Base-by-base conservation (phyloP, 1,139 yeast species). In the Suhomyces maxii region DNA sequence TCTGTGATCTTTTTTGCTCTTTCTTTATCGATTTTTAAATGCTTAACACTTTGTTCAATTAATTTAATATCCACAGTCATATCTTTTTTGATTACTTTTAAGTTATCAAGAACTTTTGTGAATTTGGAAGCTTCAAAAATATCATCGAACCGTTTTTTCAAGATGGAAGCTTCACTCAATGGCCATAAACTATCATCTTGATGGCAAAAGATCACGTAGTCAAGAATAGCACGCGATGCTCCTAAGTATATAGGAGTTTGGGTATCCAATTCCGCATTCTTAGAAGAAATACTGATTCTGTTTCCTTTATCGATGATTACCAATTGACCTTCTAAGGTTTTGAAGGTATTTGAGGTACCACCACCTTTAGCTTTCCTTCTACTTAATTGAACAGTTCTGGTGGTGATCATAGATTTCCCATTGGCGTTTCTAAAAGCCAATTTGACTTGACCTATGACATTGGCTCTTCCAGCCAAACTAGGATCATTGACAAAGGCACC, bases 131-230 rank as follows among this genome's bases (percentile, higher is more conserved):
- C 97, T 64, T 95, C 98, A 57, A 95, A 95, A 7, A 95, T 93
- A 62, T 93, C 99, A 64, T 95, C 99, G 59, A 95, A 95, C 49
- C 93, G 79, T 67, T 91, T 91, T 67, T 95, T 95, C 60, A 95
- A 76, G 11, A 80, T 80, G 7, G 96, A 77, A 1, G 99, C 96
- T 65, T 95, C 99, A 55, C 93, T 83, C 47, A 95, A 72, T 1
- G 99, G 99, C 99, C 99, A 95, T 36, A 89, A 68, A 59, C 95
- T 86, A 50, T 95, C 99, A 60, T 95, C 99, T 64, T 95, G 99
- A 61, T 95, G 99, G 60, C 99, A 93, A 64, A 95, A 95, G 2
- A 93, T 85, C 39, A 95, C 99, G 63, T 90, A 89, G 56, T 93
- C 97, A 41, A 95, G 68, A 44, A 95, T 82, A 0, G 98, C 89